Base-by-base conservation (phyloP, 2,329 filamentous ascomycete species). In the Triangularia setosa region DNA sequence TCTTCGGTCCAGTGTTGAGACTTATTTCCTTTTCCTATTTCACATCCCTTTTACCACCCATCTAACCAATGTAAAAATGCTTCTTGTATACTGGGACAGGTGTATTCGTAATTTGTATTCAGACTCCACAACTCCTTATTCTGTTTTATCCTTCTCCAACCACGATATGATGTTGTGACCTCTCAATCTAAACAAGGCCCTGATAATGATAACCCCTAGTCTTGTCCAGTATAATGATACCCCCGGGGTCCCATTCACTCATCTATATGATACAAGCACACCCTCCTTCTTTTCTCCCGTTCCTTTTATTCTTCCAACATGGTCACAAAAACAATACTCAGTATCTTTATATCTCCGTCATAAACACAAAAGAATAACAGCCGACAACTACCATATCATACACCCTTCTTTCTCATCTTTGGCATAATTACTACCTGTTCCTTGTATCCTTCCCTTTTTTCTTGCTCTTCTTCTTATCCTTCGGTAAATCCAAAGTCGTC, bases 401-500 rank as follows among this genome's bases (percentile, higher is more conserved):
- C 40, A 48, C 40, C 7, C 40, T 48, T 48, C 14, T 48, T 18
- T 48, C n/a, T 48, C 18, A 48, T 48, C 18, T 54, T 4, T 24
- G 24, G 14, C 3, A 58, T 3, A 25, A 48, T 12, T 18, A 48
- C 56, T 69, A 82, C 48, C 80, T 76, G 72, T 86, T 86, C 65
- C 84, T 77, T 48, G 79, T 84, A 65, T 87, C 85, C 68, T 83
- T 85, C 60, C 85, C 84, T 71, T 79, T 81, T 74, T 80, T 86
- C 75, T 85, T 88, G 35, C 81, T 80, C 75, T 83, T 87, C 74
- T 86, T 88, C 75, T 85, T 87, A 70, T 89, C 87, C 76, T 82
- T 86, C 4, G 87, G 87, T 28, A 89, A 73, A 68, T 89, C 87
- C 63, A 89, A 75, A 59, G 84, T 81, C 24, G 85, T 86, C 57